These are phyloP conservation scores for Cercospora janseana DNA, from an alignment of 2,329 filamentous ascomycete genomes.

Conservation along the genomic window DNA sequence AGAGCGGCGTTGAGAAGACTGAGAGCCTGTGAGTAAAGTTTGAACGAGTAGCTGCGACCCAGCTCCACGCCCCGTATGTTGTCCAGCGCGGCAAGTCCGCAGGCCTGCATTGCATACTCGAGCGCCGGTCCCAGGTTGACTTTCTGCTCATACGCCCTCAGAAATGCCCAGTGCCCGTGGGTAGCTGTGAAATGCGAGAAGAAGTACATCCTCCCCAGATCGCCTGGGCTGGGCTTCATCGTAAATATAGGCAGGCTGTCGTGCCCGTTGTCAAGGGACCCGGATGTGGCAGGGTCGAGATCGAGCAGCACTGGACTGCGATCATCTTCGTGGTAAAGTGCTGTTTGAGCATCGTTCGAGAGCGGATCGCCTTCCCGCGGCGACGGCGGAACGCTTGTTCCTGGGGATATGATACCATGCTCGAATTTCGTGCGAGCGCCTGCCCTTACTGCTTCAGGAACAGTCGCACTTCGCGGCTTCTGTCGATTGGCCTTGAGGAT, in stretches of 20 bases:
- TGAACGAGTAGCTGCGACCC: constrained; percentile 30
- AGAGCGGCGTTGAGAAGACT: constrained; percentile 37
- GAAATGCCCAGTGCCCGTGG: constrained; percentile 32
- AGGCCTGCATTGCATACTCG: constrained; percentile 33
- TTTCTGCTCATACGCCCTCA: constrained; percentile 22
- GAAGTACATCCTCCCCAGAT: constrained; percentile 35
- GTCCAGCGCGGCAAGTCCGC: constrained; percentile 35
- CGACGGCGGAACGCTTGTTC: background rate
- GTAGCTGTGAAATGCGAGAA: constrained; percentile 33
- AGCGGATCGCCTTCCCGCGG: constrained; percentile 28
- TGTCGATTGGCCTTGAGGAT: constrained; percentile 29
- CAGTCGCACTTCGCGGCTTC: constrained; percentile 28
- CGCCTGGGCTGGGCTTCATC: constrained; percentile 26
- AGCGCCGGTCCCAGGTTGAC: constrained; percentile 30
- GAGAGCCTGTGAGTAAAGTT: constrained; percentile 35
- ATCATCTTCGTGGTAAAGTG: constrained; percentile 21
- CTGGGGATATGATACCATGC: constrained; percentile 11
- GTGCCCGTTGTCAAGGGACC: background rate
- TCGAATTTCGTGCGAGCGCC: constrained; percentile 8
- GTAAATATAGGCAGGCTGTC: constrained; percentile 10
- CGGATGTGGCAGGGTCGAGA: background rate
- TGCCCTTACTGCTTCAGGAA: background rate
- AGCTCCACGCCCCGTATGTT: constrained; percentile 29
- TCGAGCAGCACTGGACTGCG: background rate
- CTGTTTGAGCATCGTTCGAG: constrained; percentile 31